Evolutionary conservation across 352 stramenopile species (phyloP), one percentile per base, ranked within the genome.

Genomic region (Globisporangium radiosum): DNA sequence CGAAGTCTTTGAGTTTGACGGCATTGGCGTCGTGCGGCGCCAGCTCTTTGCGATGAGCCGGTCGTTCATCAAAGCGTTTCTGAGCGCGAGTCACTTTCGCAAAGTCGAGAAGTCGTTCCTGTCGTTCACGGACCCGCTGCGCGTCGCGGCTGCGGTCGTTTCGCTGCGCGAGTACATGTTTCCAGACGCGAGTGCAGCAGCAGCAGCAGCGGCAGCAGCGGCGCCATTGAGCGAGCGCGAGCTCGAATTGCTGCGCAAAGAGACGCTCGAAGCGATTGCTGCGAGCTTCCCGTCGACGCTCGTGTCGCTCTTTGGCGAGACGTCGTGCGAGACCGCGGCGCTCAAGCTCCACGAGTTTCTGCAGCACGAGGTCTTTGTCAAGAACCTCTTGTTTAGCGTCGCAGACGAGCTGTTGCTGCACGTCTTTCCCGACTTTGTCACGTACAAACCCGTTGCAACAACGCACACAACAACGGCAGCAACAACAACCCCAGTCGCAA

Each of bases 301-400:
- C 44, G 63, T 89, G 52, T 91, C 82, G 55, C 76, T 94, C 54
- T 86, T 94, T 44, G 85, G 85, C 55, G 82, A 94, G 17, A 80
- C 61, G 19, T 78, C 85, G 33, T 87, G 77, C 50, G 72, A 86
- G 59, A 90, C 87, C 61, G 85, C 78, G 47, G 77, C 78, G 50
- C 70, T 89, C 58, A 94, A 95, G 69, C 67, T 95, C 47, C 83
- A 93, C 63, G 84, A 92, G 65, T 92, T 95, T 51, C 53, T 93
- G 58, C 85, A 95, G 71, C 83, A 93, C 71, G 81, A 92, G 57
- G 70, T 89, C n/a, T 88, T 93, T 63, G 74, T 93, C 42, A 92
- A 92, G 72, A 95, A 92, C 57, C 57, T 95, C 55, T 55, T 89
- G 37, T 93, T 92, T 59, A 91, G 75, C 62, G 70, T 92, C 57